phyloP scores from a whole-genome alignment of 2,329 filamentous ascomycete genomes.

The Sporothrix protearum region DNA sequence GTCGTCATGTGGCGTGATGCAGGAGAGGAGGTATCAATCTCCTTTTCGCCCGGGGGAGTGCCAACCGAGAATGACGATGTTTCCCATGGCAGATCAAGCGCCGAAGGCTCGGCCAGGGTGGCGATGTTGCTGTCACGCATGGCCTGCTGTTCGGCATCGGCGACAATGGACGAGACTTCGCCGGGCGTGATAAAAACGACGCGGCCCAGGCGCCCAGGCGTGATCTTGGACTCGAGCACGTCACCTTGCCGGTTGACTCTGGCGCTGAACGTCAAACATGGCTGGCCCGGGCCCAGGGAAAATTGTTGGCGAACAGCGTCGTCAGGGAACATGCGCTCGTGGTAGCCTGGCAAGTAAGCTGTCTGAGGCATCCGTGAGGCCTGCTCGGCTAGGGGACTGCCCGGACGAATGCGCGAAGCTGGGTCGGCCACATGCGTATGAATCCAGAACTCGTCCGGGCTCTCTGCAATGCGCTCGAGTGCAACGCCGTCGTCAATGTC shows the following conservation, averaged over 20 bases:
- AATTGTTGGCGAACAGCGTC: conserved; percentile 47
- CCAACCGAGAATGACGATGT: conserved; percentile 38
- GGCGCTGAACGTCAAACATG: conserved; percentile 61
- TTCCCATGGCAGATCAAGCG: conserved; percentile 16
- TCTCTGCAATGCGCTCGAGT: conserved; percentile 53
- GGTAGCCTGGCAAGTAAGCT: conserved; percentile 58
- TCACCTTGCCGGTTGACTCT: conserved; percentile 52
- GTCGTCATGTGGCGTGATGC: conserved; percentile 38
- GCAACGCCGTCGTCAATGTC: conserved; percentile 81
- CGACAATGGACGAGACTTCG: conserved; percentile 45
- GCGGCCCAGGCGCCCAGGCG: conserved; percentile 47
- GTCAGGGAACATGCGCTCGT: conserved; percentile 56
- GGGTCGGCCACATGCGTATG: conserved; percentile 78
- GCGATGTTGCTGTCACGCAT: conserved; percentile 1
- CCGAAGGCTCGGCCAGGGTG: neutral
- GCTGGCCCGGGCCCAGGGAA: conserved; percentile 51
- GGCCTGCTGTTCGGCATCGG: conserved; percentile 15
- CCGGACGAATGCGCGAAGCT: conserved; percentile 62
- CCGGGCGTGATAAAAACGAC: conserved; percentile 57
- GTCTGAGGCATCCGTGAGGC: conserved; percentile 59
- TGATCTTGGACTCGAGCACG: conserved; percentile 53
- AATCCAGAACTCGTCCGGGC: conserved; percentile 62
- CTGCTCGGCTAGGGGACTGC: conserved; percentile 56
- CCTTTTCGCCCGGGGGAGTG: conserved; percentile 26
- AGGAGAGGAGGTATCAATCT: conserved; percentile 26